Evolutionary conservation across 345 rosid species (phyloP).

Genomic region (Eutrema yunnanense): DNA sequence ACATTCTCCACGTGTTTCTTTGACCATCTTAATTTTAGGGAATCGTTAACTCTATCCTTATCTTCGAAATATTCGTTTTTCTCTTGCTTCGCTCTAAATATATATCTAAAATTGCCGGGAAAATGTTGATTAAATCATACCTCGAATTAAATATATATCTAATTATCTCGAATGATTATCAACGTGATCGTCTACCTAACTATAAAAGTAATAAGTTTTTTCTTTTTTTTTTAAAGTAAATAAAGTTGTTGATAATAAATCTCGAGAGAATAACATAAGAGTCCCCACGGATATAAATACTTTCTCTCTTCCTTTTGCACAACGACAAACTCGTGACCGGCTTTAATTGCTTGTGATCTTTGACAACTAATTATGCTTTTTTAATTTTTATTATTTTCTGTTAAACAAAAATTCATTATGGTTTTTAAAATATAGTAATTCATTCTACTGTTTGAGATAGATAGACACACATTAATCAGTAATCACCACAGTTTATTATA

Average conservation of each 20-base stretch:
- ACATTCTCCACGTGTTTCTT: constrained; percentile 1
- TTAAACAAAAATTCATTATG: neutral
- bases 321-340: constrained; percentile 19
- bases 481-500: no score
- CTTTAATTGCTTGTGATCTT: neutral
- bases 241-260: neutral
- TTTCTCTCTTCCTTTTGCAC: neutral
- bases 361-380: constrained; percentile 4
- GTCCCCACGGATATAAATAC: constrained; percentile 13
- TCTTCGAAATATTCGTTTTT: constrained; percentile 6
- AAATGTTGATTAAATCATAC: no score
- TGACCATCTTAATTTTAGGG: constrained; percentile 1
- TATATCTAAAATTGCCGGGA: no score
- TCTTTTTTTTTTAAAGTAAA: no score
- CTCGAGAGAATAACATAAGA: neutral
- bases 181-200: neutral
- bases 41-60: constrained; percentile 25
- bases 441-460: neutral
- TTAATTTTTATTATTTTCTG: neutral
- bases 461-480: neutral
- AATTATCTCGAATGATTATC: neutral
- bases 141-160: no score
- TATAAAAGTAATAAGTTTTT: neutral
- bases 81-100: neutral
- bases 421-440: neutral